Evolutionary conservation across 2,329 filamentous ascomycete genomes (phyloP).

Genomic region (Pseudogymnoascus sp.): DNA sequence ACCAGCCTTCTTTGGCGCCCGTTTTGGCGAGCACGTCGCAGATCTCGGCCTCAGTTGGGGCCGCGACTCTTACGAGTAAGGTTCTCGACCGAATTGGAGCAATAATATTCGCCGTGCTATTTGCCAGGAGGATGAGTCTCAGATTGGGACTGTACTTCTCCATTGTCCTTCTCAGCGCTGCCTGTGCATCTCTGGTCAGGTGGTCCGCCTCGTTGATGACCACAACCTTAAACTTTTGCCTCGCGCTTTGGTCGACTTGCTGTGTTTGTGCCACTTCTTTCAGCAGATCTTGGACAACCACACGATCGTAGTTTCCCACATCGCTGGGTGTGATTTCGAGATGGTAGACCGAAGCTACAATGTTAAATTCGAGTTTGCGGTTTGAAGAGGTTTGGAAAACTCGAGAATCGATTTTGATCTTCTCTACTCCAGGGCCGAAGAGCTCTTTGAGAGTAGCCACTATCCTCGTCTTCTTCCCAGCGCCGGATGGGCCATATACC

Average conservation of each 20-base stretch:
- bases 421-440: conserved; percentile 94
- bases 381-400: conserved; percentile 94
- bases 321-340: conserved; percentile 97
- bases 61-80: conserved; percentile 82
- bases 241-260: conserved; percentile 88
- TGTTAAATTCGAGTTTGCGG: conserved; percentile 98
- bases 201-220: conserved; percentile 99
- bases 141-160: conserved; percentile 98
- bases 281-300: conserved; percentile 88
- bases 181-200: conserved; percentile 87
- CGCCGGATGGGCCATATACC: conserved; percentile 91
- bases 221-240: conserved; percentile 94
- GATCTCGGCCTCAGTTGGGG: conserved; percentile 80
- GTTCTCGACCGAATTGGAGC: conserved; percentile 94
- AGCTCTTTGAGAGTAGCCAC: conserved; percentile 92
- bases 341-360: conserved; percentile 94
- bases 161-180: conserved; percentile 90
- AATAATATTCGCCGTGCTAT: conserved; percentile 97
- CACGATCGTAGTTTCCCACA: conserved; percentile 91
- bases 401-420: conserved; percentile 98
- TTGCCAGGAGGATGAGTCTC: conserved; percentile 82
- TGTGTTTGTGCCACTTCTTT: conserved; percentile 99
- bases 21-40: conserved; percentile 63
- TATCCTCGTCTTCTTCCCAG: conserved; percentile 95
- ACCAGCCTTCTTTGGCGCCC: conserved; percentile 76